These are phyloP conservation scores for Botrytis tulipae DNA, from an alignment of 2,329 filamentous ascomycete species.

Conservation along the genomic window DNA sequence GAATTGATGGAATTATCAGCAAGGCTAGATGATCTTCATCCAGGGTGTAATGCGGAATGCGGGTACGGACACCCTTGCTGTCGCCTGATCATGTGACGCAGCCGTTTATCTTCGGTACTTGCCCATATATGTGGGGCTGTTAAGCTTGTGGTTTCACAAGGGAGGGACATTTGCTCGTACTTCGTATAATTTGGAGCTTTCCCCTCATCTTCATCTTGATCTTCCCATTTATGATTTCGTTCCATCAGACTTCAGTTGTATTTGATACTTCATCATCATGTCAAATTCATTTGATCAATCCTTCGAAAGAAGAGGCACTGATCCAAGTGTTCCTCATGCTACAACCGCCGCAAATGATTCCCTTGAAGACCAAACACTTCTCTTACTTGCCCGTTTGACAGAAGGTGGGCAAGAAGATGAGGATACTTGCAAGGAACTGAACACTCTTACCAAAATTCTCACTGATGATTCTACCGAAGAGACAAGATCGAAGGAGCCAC, in stretches of 20 bases:
- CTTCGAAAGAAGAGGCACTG: constrained; percentile 22
- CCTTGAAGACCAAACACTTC: constrained; percentile 35
- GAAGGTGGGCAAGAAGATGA: constrained; percentile 83
- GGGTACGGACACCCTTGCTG: not conserved
- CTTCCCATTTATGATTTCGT: not conserved
- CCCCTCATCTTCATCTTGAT: constrained; percentile 11
- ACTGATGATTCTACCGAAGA: constrained; percentile 45
- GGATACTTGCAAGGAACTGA: constrained; percentile 61
- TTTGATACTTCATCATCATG: constrained; percentile 12
- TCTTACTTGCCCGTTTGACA: constrained; percentile 81
- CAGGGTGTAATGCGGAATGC: not conserved
- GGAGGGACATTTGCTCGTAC: not conserved
- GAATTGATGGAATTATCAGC: not conserved
- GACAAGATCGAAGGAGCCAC: constrained; percentile 29
- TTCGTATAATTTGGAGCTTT: not conserved
- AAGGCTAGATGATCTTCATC: constrained; percentile 14
- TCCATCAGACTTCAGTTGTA: not conserved
- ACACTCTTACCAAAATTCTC: constrained; percentile 58
- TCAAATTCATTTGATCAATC: constrained; percentile 8
- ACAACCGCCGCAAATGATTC: constrained; percentile 30
- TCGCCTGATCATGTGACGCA: constrained; percentile 9
- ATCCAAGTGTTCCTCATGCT: constrained; percentile 29
- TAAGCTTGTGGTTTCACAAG: constrained; percentile 9
- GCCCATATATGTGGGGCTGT: constrained; percentile 2
- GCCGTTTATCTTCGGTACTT: not conserved